phyloP scores from a whole-genome alignment of 2,329 filamentous ascomycete species.

The Tolypocladium capitatum region DNA sequence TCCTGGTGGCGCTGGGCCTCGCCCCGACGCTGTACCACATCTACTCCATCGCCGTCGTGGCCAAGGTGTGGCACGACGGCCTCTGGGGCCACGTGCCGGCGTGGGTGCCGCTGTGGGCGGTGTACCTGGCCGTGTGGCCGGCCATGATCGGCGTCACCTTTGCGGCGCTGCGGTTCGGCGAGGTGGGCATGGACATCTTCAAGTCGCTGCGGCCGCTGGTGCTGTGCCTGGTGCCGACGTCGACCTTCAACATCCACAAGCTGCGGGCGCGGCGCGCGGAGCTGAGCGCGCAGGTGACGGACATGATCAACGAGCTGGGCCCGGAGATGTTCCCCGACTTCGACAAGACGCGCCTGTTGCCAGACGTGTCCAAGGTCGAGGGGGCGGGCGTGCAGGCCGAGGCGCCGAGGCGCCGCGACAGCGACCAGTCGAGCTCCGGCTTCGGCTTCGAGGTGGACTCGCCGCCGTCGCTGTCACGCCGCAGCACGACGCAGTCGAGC shows the following conservation, averaged over 20 bases:
- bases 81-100: constrained; percentile 70
- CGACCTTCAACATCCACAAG: constrained; percentile 69
- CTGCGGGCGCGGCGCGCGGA: constrained; percentile 60
- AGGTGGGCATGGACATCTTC: constrained; percentile 97
- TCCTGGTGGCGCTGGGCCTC: constrained; percentile 74
- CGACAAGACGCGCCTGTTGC: constrained; percentile 58
- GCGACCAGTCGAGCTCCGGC: constrained; percentile 31
- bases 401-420: constrained; percentile 27
- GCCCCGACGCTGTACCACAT: constrained; percentile 71
- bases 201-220: constrained; percentile 86
- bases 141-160: constrained; percentile 84
- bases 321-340: constrained; percentile 98
- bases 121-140: constrained; percentile 62
- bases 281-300: constrained; percentile 71
- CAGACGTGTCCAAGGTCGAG: constrained; percentile 34
- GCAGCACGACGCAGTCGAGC: constrained; percentile 40
- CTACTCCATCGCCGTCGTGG: constrained; percentile 62
- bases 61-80: constrained; percentile 69
- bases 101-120: constrained; percentile 66
- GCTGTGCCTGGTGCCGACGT: constrained; percentile 71
- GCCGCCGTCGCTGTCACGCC: constrained; percentile 27
- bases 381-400: constrained; percentile 13
- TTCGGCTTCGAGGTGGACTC: constrained; percentile 20
- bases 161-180: constrained; percentile 83
- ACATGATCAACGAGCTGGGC: constrained; percentile 87